Conservation (phyloP, 495 filamentous ascomycete genomes). For the Trichoderma gamsii region DNA sequence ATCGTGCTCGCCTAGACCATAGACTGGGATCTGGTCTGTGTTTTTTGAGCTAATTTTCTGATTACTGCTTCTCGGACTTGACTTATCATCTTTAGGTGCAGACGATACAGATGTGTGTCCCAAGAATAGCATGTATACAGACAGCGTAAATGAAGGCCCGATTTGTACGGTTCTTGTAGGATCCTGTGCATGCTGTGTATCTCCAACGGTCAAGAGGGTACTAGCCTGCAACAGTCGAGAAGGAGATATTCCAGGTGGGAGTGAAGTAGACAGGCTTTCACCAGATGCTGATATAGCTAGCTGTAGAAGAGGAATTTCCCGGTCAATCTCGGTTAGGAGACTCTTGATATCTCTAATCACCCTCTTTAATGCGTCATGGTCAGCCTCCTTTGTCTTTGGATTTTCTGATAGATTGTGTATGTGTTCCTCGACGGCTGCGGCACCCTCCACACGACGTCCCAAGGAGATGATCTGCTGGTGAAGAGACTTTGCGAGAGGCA, state of each 20-base stretch:
- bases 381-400: background rate
- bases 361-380: conserved; percentile 29
- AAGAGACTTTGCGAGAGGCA: conserved; percentile 78
- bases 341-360: conserved; percentile 72
- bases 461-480: conserved; percentile 82
- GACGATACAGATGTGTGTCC: conserved; percentile 55
- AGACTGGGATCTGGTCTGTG: conserved; percentile 26
- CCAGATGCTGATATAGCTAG: conserved; percentile 95
- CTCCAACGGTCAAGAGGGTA: conserved; percentile 81
- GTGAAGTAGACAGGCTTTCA: conserved; percentile 68
- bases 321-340: conserved; percentile 75
- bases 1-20: conserved; percentile 41
- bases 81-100: conserved; percentile 43
- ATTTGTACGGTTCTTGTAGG: conserved; percentile 67
- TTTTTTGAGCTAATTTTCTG: background rate
- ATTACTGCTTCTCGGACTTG: conserved; percentile 26
- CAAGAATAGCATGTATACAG: conserved; percentile 94
- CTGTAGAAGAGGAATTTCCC: conserved; percentile 88
- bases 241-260: conserved; percentile 80
- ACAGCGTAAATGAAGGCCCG: conserved; percentile 80
- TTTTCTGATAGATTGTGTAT: conserved; percentile 17
- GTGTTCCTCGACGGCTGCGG: conserved; percentile 61
- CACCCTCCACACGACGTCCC: conserved; percentile 66
- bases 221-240: conserved; percentile 91
- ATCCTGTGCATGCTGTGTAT: conserved; percentile 69